phyloP scores from a whole-genome alignment of 805 yeast genomes.

The Monosporozyma aerobia region DNA sequence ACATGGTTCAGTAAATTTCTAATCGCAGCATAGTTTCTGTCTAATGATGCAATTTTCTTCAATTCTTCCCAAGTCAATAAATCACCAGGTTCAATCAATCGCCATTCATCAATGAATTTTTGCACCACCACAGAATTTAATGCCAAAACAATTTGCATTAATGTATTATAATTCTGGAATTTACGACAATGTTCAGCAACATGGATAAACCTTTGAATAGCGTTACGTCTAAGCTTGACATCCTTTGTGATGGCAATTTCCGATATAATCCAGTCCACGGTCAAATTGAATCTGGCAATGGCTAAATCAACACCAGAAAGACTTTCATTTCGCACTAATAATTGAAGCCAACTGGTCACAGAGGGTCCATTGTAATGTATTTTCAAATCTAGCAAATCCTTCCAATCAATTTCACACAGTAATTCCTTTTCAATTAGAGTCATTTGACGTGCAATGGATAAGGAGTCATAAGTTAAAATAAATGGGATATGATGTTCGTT shows the following conservation, averaged over 20 bases:
- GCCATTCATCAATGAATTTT: constrained; percentile 64
- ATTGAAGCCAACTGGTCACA: constrained; percentile 74
- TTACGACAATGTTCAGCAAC: constrained; percentile 65
- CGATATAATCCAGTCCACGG: constrained; percentile 86
- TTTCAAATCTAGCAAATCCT: constrained; percentile 65
- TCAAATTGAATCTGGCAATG: constrained; percentile 75
- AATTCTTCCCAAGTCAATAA: constrained; percentile 54
- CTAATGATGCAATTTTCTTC: constrained; percentile 65
- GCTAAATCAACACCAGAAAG: constrained; percentile 74
- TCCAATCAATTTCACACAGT: constrained; percentile 83
- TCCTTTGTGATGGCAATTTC: constrained; percentile 68
- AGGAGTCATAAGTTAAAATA: constrained; percentile 61
- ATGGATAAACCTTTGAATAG: constrained; percentile 81
- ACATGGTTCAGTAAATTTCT: constrained; percentile 43
- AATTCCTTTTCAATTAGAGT: constrained; percentile 83
- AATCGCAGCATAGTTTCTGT: constrained; percentile 59
- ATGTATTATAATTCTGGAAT: constrained; percentile 74
- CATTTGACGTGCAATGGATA: constrained; percentile 65
- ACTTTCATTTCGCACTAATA: constrained; percentile 48
- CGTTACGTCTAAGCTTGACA: constrained; percentile 49
- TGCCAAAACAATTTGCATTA: constrained; percentile 81
- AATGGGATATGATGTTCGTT: constrained; percentile 68
- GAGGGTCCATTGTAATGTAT: constrained; percentile 64
- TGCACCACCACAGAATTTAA: constrained; percentile 57
- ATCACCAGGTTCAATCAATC: constrained; percentile 62